Evolutionary conservation across 2,329 filamentous ascomycete species (phyloP).

Genomic region (Stenocarpella maydis): DNA sequence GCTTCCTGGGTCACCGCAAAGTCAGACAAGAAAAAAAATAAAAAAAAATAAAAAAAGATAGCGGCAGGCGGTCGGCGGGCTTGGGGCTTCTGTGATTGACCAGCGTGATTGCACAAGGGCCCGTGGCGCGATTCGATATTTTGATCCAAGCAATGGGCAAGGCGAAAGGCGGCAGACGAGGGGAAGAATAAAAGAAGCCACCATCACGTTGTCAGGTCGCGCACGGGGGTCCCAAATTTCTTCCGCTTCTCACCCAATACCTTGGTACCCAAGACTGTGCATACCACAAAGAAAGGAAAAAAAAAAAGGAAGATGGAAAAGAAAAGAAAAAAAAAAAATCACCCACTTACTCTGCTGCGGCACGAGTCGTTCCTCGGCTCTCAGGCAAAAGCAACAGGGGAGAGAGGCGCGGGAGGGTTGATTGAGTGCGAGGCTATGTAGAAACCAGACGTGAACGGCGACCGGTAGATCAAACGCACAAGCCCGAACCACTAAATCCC

Average conservation of each 20-base stretch:
- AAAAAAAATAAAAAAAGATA: neutral
- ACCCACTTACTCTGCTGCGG: too few species aligned
- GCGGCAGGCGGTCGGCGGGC: neutral
- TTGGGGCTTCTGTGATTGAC: slow-evolving; percentile 4
- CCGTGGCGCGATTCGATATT: slow-evolving; percentile 18
- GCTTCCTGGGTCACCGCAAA: slow-evolving; percentile 15
- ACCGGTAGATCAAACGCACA: slow-evolving; percentile 26
- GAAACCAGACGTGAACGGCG: slow-evolving; percentile 24
- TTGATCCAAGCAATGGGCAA: neutral
- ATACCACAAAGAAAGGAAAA: too few species aligned
- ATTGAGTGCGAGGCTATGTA: neutral
- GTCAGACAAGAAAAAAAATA: slow-evolving; percentile 2
- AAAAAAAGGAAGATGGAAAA: too few species aligned
- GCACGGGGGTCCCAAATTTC: neutral
- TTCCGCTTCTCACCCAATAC: neutral
- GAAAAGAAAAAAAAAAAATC: too few species aligned
- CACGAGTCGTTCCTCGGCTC: too few species aligned
- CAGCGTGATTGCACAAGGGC: neutral
- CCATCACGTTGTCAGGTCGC: slow-evolving; percentile 14
- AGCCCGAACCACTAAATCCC: neutral
- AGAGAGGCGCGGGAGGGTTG: too few species aligned
- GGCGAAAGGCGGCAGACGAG: too few species aligned
- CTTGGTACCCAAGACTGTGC: neutral
- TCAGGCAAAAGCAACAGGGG: slow-evolving; percentile 1
- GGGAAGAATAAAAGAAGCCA: too few species aligned